Evolutionary conservation across 768 basidiomycete genomes (phyloP).

Genomic region (Boletellus ananas): DNA sequence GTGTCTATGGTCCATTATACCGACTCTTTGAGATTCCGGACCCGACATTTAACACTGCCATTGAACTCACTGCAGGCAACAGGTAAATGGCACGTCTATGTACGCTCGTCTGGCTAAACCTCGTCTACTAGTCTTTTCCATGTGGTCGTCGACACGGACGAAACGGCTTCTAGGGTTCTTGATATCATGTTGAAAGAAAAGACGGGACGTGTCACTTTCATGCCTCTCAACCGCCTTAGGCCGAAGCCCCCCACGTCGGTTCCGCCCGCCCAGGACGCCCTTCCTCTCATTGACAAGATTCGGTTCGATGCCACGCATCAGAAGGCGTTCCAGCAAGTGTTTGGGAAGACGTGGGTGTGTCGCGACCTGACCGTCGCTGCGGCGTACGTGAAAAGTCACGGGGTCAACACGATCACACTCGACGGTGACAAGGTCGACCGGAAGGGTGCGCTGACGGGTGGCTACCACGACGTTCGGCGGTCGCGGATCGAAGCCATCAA

Average conservation of each 20-base stretch:
- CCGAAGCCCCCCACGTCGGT: constrained; percentile 58
- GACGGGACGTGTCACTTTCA: constrained; percentile 93
- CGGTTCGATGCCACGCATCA: constrained; percentile 64
- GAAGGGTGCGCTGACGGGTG: constrained; percentile 93
- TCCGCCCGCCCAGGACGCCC: constrained; percentile 69
- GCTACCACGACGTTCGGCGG: constrained; percentile 88
- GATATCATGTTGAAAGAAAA: constrained; percentile 93
- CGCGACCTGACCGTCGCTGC: constrained; percentile 89
- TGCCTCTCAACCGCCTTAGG: constrained; percentile 94
- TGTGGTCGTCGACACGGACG: constrained; percentile 95
- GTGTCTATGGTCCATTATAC: constrained; percentile 93
- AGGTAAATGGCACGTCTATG: constrained; percentile 48
- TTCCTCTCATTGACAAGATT: constrained; percentile 81
- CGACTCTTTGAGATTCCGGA: constrained; percentile 90
- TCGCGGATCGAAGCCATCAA: constrained; percentile 89
- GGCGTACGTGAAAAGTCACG: constrained; percentile 91
- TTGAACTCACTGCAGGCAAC: constrained; percentile 94
- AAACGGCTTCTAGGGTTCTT: constrained; percentile 86
- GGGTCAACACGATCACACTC: constrained; percentile 94
- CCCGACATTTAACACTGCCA: constrained; percentile 82
- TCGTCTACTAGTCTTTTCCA: constrained; percentile 68
- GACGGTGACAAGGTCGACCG: constrained; percentile 98
- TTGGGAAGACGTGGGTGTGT: constrained; percentile 96
- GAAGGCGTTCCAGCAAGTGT: constrained; percentile 94
- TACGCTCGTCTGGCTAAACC: constrained; percentile 5